Percentiles rank a stretch among this genome's conserved stretches.
phyloP scores from a whole-genome alignment of 192 early-diverging fungal species.

The Coemansia biformis region DNA sequence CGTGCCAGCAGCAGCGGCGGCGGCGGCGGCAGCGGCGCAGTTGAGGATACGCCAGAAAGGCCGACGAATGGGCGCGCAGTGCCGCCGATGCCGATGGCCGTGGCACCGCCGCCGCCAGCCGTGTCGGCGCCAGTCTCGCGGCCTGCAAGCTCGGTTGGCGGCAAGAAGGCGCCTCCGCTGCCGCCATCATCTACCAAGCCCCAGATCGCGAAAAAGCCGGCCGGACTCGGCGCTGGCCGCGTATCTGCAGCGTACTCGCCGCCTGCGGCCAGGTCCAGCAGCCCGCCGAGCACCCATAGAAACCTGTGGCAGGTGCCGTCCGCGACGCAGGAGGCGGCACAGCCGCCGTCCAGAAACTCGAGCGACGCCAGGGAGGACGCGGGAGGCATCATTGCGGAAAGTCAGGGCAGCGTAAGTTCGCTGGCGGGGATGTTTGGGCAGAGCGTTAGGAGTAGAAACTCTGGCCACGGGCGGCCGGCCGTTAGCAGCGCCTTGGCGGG shows the following conservation, averaged over 20 bases:
- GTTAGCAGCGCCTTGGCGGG: slow-evolving; percentile 9
- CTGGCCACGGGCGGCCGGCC: slow-evolving; percentile 13
- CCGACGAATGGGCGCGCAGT: not conserved
- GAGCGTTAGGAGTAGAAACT: slow-evolving; percentile 12
- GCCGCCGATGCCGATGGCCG: slow-evolving; percentile 7
- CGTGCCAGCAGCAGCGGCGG: slow-evolving; percentile 18
- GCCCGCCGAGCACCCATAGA: slow-evolving; percentile 15
- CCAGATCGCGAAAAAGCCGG: slow-evolving; percentile 34
- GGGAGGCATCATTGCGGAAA: slow-evolving; percentile 38
- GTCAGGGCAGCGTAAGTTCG: slow-evolving; percentile 49
- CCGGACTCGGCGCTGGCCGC: slow-evolving; percentile 16
- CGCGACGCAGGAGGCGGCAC: slow-evolving; percentile 1
- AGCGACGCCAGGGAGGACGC: slow-evolving; percentile 9
- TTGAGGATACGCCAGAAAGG: not conserved
- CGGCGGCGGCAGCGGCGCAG: too few species aligned
- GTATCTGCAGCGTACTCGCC: slow-evolving; percentile 15
- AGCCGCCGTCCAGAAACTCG: slow-evolving; percentile 15
- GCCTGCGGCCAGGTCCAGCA: slow-evolving; percentile 12
- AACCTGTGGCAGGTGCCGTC: slow-evolving; percentile 9
- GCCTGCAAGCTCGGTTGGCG: slow-evolving; percentile 22
- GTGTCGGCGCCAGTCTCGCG: slow-evolving; percentile 13
- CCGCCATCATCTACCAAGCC: slow-evolving; percentile 45
- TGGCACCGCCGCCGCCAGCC: slow-evolving; percentile 5
- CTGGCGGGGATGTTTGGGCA: slow-evolving; percentile 49
- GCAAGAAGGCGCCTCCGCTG: slow-evolving; percentile 37